Evolutionary conservation across 179 eudicot species (phyloP).

Genomic region (Actinidia arguta): DNA sequence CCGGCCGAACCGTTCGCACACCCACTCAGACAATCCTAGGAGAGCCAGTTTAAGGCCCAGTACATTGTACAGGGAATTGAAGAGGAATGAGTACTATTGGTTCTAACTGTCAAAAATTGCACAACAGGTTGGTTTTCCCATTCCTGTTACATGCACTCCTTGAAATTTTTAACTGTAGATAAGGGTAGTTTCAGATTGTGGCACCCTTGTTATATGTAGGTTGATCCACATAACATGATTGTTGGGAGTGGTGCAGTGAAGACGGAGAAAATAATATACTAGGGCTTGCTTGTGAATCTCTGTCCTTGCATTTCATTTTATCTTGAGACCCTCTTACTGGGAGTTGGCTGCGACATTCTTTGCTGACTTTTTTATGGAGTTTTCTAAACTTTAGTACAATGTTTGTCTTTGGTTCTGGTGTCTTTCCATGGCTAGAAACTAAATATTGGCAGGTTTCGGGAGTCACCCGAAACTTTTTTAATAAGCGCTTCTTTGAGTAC

Average conservation of each 20-base stretch:
- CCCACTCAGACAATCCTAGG: background rate
- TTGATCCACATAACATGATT: background rate
- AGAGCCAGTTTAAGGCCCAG: background rate
- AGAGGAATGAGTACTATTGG: background rate
- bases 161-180: background rate
- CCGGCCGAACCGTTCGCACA: background rate
- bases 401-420: background rate
- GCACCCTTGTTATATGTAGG: background rate
- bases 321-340: background rate
- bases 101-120: background rate
- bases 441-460: too few species aligned
- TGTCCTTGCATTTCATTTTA: too few species aligned
- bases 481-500: too few species aligned
- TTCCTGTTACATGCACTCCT: background rate
- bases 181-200: background rate
- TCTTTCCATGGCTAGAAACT: background rate
- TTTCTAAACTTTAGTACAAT: background rate
- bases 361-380: background rate
- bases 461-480: too few species aligned
- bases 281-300: too few species aligned
- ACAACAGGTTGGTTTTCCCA: background rate
- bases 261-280: background rate
- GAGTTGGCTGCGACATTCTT: background rate
- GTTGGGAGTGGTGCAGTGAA: background rate
- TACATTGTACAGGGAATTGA: background rate